Evolutionary conservation across 805 yeast species (phyloP), one percentile per base, ranked within the genome.

Genomic region (Debaryomyces tyrocola): DNA sequence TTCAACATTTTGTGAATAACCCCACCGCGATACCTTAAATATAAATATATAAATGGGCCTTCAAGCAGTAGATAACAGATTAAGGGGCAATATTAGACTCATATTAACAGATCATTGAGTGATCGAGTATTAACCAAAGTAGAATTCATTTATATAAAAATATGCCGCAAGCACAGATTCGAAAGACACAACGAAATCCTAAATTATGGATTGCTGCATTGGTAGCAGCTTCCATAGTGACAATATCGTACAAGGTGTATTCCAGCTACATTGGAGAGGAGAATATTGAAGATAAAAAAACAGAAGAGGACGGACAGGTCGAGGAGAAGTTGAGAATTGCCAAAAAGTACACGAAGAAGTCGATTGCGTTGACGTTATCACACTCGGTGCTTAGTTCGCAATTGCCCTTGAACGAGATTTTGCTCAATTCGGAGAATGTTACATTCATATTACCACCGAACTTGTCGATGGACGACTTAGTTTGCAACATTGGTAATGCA

Each of bases 371-470:
- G 51, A 73, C 77, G 7, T 63, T 73, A 37, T 70, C 73, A 39
- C 70, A 70, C 43, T 65, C 73, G 24, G 67, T 73, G n/a, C 55
- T 73, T 47, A 63, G 59, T 44, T 60, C 67, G 40, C 55, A 61
- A 40, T 55, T 71, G 21, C 77, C 76, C 2, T 59, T 73, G 43
- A 57, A 66, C 46, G 75, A 72, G 17, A 70, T 72, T 14, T 57
- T 73, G 38, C 46, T 62, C 44, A 66, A 63, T 27, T 55, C 67
- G 2, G 72, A 67, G 27, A 73, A 73, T 51, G 70, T 73, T 33
- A 68, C 74, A 6, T 73, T 73, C 51, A 73, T 73, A 40, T 62
- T 73, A 24, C 77, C 78, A 5, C 78, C 78, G 3, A 65, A 72
- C 44, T 59, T 73, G 21, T 63, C 68, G 10, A 55, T 67, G 24